phyloP scores from a whole-genome alignment of 1,284 basidiomycete species.

The Melampsora larici-populina region DNA sequence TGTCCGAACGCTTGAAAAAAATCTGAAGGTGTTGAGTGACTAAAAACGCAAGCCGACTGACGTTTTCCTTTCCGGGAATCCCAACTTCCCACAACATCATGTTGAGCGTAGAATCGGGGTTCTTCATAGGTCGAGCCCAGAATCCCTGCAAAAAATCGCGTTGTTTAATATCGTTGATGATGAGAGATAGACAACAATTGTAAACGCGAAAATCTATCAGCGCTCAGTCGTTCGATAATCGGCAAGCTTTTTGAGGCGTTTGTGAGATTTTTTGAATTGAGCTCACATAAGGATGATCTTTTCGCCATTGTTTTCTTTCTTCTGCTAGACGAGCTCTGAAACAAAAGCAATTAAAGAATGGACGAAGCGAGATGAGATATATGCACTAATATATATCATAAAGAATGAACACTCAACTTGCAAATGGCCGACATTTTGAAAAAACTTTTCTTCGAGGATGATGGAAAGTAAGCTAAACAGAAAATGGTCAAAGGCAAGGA shows the following conservation, averaged over 20 bases:
- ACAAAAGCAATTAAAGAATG: neutral
- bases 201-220: slow-evolving; percentile 11
- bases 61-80: slow-evolving; percentile 56
- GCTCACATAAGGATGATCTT: slow-evolving; percentile 97
- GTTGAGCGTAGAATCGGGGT: slow-evolving; percentile 87
- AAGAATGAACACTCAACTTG: slow-evolving; percentile 1
- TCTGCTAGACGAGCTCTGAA: slow-evolving; percentile 66
- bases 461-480: no score
- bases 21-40: neutral
- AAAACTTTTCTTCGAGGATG: no score
- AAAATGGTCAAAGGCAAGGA: no score
- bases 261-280: neutral
- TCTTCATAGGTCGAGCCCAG: slow-evolving; percentile 86
- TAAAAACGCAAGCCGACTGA: slow-evolving; percentile 43
- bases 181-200: neutral
- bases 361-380: no score
- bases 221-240: neutral
- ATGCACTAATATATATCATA: no score
- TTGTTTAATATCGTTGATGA: neutral
- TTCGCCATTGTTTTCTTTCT: slow-evolving; percentile 98
- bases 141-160: slow-evolving; percentile 70
- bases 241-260: neutral
- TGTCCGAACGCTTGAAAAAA: neutral
- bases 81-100: slow-evolving; percentile 96
- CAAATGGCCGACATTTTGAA: slow-evolving; percentile 24